Percentiles rank a stretch among this genome's conserved stretches.
phyloP scores from a whole-genome alignment of 148 eudicot species.

The Cornus kousa region DNA sequence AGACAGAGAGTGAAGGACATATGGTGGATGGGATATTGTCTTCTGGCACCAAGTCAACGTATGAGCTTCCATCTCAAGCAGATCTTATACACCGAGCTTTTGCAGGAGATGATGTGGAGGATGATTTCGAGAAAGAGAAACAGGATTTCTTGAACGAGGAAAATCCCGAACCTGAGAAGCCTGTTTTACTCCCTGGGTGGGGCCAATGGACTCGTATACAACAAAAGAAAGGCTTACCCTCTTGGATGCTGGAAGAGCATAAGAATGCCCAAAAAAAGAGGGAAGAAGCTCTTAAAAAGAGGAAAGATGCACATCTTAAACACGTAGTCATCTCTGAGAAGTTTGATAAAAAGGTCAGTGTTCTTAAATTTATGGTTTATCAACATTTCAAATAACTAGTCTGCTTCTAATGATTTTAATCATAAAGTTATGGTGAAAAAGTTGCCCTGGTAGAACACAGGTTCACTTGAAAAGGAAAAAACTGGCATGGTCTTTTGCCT shows the following conservation, averaged over 20 bases:
- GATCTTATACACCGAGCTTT: conserved; percentile 83
- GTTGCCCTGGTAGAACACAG: not conserved
- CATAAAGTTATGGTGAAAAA: not conserved
- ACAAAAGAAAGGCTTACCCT: conserved; percentile 76
- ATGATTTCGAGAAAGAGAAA: conserved; percentile 73
- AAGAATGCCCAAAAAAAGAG: conserved; percentile 71
- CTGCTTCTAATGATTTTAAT: not conserved
- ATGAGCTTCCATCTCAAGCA: conserved; percentile 82
- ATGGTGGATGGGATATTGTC: conserved; percentile 92
- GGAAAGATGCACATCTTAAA: conserved; percentile 78
- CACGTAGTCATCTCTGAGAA: conserved; percentile 89
- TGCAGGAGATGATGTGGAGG: conserved; percentile 97
- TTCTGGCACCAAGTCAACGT: conserved; percentile 57
- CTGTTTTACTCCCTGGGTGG: conserved; percentile 89
- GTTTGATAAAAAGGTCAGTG: conserved; percentile 67
- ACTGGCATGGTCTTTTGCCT: no score
- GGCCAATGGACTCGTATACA: conserved; percentile 89
- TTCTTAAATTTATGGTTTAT: not conserved
- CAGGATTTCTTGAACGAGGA: conserved; percentile 73
- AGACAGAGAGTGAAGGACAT: conserved; percentile 65
- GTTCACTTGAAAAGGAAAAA: not conserved
- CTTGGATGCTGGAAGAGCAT: conserved; percentile 81
- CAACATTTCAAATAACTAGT: not conserved
- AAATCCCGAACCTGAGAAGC: conserved; percentile 91
- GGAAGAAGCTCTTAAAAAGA: conserved; percentile 72